phyloP scores from a whole-genome alignment of 192 early-diverging fungal species.

The Radiomyces spectabilis region DNA sequence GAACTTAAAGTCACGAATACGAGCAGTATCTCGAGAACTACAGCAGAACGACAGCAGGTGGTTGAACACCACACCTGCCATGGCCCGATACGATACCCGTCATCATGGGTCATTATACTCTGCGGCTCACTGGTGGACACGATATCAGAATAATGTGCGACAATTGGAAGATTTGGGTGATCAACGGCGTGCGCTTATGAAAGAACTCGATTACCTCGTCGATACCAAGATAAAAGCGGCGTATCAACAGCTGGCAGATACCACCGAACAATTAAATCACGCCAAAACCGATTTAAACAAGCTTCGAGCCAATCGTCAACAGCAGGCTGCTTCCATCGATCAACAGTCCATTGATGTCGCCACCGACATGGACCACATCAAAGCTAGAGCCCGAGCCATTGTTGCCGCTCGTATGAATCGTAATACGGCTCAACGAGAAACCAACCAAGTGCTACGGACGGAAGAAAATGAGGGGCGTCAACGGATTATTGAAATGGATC shows the following conservation, averaged over 20 bases:
- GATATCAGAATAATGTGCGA: conserved; percentile 14
- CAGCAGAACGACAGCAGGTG: not conserved
- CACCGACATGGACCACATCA: conserved; percentile 40
- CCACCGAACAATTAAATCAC: conserved; percentile 5
- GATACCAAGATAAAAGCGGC: conserved; percentile 11
- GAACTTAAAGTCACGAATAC: conserved; percentile 7
- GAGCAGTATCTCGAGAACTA: not conserved
- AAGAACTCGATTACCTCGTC: conserved; percentile 20
- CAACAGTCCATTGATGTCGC: not conserved
- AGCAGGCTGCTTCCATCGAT: not conserved
- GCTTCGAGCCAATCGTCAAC: not conserved
- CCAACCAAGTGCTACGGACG: not conserved
- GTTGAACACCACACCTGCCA: not conserved
- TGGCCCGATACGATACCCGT: too few relatives aligned
- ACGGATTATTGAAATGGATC: not conserved
- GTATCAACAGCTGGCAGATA: not conserved
- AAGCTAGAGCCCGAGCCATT: conserved; percentile 41
- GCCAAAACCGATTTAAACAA: not conserved
- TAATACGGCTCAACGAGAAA: not conserved
- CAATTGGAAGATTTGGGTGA: conserved; percentile 20
- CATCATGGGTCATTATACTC: too few relatives aligned
- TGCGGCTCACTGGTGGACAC: conserved; percentile 10
- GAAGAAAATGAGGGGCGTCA: not conserved
- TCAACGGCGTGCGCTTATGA: conserved; percentile 7
- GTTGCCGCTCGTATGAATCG: conserved; percentile 31